A percentile compares a stretch with the other conserved stretches of the same genome.
These are phyloP conservation scores for Cinchona pubescens DNA, from an alignment of 257 asterid genomes.

Conservation along the genomic window DNA sequence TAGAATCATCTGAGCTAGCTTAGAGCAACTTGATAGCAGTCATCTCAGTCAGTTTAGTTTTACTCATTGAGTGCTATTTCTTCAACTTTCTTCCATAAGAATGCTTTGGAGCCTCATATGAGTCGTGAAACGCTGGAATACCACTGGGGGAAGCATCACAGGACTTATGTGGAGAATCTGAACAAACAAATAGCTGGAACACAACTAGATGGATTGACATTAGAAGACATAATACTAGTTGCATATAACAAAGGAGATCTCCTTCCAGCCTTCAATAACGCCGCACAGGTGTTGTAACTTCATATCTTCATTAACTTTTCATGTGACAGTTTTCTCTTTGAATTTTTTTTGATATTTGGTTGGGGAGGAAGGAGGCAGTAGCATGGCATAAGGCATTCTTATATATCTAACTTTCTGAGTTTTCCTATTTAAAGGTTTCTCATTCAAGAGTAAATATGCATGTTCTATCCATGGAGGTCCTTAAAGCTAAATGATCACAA, in stretches of 20 bases:
- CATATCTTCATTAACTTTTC: background rate
- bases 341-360: background rate
- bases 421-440: background rate
- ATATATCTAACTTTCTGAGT: too few species aligned
- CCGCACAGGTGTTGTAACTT: slow-evolving; percentile 71
- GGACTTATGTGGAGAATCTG: slow-evolving; percentile 81
- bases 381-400: too few species aligned
- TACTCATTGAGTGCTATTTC: background rate
- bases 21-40: background rate
- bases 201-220: slow-evolving; percentile 56
- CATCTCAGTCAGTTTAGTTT: background rate
- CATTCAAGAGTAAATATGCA: too few species aligned
- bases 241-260: slow-evolving; percentile 81
- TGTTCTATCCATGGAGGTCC: background rate
- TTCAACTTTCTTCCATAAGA: slow-evolving; percentile 35
- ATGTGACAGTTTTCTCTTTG: background rate
- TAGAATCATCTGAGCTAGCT: background rate
- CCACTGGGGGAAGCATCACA: slow-evolving; percentile 99
- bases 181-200: slow-evolving; percentile 90
- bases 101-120: slow-evolving; percentile 93
- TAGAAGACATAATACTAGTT: slow-evolving; percentile 61
- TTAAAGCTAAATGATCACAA: background rate
- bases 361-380: background rate
- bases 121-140: slow-evolving; percentile 78
- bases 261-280: slow-evolving; percentile 91